Evolutionary conservation across 352 stramenopile genomes (phyloP), one percentile per base, ranked within the genome.

Genomic region (Phytophthora melonis): DNA sequence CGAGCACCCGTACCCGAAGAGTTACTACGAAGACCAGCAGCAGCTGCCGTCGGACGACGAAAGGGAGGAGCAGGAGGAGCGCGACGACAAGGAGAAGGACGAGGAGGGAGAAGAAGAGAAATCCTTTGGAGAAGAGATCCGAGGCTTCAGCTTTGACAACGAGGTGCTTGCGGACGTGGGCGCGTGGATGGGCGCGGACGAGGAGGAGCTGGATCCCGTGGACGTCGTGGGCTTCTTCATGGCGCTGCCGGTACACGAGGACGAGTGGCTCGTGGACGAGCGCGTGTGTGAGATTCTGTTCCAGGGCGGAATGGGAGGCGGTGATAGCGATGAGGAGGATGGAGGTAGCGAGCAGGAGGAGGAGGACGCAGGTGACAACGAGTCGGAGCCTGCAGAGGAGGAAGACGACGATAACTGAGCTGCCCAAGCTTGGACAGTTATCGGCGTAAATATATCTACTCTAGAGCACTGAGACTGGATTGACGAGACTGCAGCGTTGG

Each of bases 211-310:
- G 6, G 83, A 93, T 11, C 79, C 82, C 1, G 77, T 87, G 1
- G 83, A 93, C 50, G 76, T 89, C 58, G 75, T 93, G 13, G 77
- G 82, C 23, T 95, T 93, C 61, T 91, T 93, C 66, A 66, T 93
- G 41, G 85, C 84, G 57, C 61, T 93, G 56, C 88, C 88, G 11
- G 75, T 91, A 39, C 80, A 83, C 54, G 88, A 95, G 60, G 88
- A 93, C 63, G 88, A 95, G 67, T 95, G 88, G 88, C 79, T 84
- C 19, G 62, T 95, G 13, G 88, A 95, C 70, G 86, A 95, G 32
- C 88, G 88, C 54, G 79, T 95, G 60, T 91, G 85, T 23, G 79
- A 92, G 71, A 92, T 93, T 49, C 76, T 94, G 5, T 94, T 94
- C 66, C 80, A 76, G 62, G 60, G 74, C 3, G 74, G 69, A 6